A percentile compares a stretch with the other conserved stretches of the same genome.
Evolutionary conservation across 495 filamentous ascomycete genomes (phyloP).

Genomic region (Xylaria intraflava): DNA sequence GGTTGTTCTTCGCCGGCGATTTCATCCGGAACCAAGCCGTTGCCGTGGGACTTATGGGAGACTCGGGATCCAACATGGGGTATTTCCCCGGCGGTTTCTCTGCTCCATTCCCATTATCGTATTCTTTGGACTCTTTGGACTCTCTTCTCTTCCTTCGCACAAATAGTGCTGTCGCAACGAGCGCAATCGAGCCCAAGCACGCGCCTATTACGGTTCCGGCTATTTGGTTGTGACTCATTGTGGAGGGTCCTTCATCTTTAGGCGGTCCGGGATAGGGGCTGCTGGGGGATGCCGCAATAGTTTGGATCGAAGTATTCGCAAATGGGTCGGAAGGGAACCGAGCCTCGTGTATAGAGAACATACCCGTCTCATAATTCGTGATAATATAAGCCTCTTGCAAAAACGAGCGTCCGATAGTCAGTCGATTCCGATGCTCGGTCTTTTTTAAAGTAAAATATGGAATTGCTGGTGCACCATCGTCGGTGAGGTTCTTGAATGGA

Average conservation of each 20-base stretch:
- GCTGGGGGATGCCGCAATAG: slow-evolving; percentile 39
- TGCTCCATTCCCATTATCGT: slow-evolving; percentile 12
- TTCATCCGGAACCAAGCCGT: slow-evolving; percentile 4
- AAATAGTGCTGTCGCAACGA: slow-evolving; percentile 30
- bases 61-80: slow-evolving; percentile 18
- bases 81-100: slow-evolving; percentile 5
- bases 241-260: slow-evolving; percentile 8
- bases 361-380: slow-evolving; percentile 56
- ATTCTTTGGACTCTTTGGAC: too few relatives aligned
- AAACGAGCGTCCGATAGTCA: slow-evolving; percentile 62
- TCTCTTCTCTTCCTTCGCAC: slow-evolving; percentile 22
- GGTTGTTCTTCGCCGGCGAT: slow-evolving; percentile 13
- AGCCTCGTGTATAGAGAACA: slow-evolving; percentile 55
- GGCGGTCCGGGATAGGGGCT: slow-evolving; percentile 38
- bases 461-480: slow-evolving; percentile 36
- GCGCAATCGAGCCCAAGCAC: slow-evolving; percentile 37
- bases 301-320: slow-evolving; percentile 40
- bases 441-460: slow-evolving; percentile 58
- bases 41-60: slow-evolving; percentile 1
- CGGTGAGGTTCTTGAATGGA: slow-evolving; percentile 46
- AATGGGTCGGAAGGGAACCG: slow-evolving; percentile 41
- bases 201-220: slow-evolving; percentile 38
- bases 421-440: slow-evolving; percentile 45
- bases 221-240: slow-evolving; percentile 41
- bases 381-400: slow-evolving; percentile 66